Conservation (phyloP, 2,329 filamentous ascomycete species). For the Dactylellina sp. region DNA sequence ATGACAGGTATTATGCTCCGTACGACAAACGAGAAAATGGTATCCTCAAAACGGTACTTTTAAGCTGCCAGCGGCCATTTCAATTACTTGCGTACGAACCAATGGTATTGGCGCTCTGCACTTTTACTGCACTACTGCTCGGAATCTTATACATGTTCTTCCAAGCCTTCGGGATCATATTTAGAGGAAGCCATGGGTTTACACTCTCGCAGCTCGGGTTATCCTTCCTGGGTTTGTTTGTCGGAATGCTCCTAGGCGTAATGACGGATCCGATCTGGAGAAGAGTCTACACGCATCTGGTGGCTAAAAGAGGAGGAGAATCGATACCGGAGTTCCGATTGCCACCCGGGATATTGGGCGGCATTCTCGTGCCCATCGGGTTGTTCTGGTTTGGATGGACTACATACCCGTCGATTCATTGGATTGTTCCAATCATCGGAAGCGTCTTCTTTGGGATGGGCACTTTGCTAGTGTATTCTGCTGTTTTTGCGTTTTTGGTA, state of each 20-base stretch:
- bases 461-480: conserved; percentile 81
- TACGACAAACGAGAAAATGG: conserved; percentile 79
- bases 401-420: conserved; percentile 78
- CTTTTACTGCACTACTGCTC: conserved; percentile 85
- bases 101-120: conserved; percentile 84
- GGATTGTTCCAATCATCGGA: conserved; percentile 80
- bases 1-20: conserved; percentile 79
- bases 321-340: conserved; percentile 89
- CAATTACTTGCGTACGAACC: conserved; percentile 82
- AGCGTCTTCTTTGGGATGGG: conserved; percentile 77
- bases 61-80: conserved; percentile 71
- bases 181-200: conserved; percentile 79
- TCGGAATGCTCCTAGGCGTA: conserved; percentile 76
- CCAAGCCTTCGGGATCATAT: conserved; percentile 85
- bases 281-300: conserved; percentile 71
- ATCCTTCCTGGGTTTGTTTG: conserved; percentile 77
- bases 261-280: conserved; percentile 75
- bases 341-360: conserved; percentile 79
- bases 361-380: conserved; percentile 79
- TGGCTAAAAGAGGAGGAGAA: conserved; percentile 69
- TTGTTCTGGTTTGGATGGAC: conserved; percentile 93
- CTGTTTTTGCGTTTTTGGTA: conserved; percentile 89
- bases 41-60: conserved; percentile 71
- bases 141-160: conserved; percentile 93
- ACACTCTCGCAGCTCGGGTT: conserved; percentile 83